Conservation (phyloP, 495 filamentous ascomycete species). For the Trichoderma parareesei region DNA sequence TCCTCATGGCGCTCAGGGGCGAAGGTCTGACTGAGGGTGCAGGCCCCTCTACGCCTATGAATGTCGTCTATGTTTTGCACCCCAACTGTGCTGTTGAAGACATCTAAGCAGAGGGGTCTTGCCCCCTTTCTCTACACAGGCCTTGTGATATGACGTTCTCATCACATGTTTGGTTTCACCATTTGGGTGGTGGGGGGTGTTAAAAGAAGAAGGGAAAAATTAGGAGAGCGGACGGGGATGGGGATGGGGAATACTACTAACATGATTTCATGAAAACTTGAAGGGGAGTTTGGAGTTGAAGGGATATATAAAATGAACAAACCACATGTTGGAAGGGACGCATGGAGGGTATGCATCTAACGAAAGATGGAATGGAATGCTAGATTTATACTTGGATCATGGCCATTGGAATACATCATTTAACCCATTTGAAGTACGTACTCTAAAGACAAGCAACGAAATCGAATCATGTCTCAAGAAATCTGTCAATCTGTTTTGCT, state of each 20-base stretch:
- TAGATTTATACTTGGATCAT: not conserved
- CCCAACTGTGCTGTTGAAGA: slow-evolving; percentile 83
- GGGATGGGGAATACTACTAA: not conserved
- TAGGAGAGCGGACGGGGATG: not conserved
- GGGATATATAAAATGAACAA: not conserved
- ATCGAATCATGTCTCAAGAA: too few species aligned
- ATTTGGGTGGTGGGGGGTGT: not conserved
- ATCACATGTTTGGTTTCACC: not conserved
- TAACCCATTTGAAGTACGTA: too few species aligned
- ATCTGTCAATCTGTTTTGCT: too few species aligned
- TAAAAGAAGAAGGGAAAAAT: not conserved
- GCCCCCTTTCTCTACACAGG: not conserved
- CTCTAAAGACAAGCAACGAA: too few species aligned
- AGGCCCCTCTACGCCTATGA: slow-evolving; percentile 31
- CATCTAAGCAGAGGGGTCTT: slow-evolving; percentile 1
- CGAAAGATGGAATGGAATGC: not conserved
- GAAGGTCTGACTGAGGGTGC: slow-evolving; percentile 59
- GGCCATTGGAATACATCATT: not conserved
- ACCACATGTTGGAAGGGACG: not conserved
- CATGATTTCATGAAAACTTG: not conserved
- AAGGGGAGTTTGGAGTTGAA: not conserved
- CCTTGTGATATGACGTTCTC: not conserved
- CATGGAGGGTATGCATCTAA: not conserved
- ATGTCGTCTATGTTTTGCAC: slow-evolving; percentile 82
- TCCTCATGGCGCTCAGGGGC: slow-evolving; percentile 85